Conservation (phyloP, 2,329 filamentous ascomycete species). For the Penicillium sp. region DNA sequence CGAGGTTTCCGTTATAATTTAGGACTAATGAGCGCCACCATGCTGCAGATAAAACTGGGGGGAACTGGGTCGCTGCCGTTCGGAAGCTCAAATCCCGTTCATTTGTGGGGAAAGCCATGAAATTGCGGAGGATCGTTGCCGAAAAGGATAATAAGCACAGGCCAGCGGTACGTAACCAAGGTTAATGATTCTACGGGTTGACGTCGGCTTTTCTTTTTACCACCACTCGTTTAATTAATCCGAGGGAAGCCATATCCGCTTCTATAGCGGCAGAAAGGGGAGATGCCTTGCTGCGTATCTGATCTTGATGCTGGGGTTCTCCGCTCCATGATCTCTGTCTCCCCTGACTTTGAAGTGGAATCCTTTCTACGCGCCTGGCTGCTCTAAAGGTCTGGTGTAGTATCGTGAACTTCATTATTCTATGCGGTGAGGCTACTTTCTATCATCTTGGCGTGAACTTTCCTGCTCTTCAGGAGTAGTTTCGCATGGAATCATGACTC, state of each 20-base stretch:
- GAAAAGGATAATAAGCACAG: conserved; percentile 1
- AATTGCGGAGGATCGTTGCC: conserved; percentile 1
- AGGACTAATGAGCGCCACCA: not conserved
- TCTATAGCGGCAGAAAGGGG: not conserved
- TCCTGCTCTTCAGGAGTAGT: no score
- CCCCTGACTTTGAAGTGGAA: no score
- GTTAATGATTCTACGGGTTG: not conserved
- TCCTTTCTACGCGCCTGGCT: no score
- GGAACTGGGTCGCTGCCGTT: no score
- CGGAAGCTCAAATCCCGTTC: not conserved
- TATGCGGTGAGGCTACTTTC: no score
- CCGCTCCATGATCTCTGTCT: no score
- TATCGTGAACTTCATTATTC: no score
- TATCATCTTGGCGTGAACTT: no score
- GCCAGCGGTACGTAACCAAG: not conserved
- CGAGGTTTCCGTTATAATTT: not conserved
- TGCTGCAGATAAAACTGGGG: not conserved
- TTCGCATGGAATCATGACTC: no score
- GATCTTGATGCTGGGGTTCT: not conserved
- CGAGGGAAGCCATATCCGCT: not conserved
- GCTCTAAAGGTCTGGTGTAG: no score
- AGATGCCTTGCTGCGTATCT: not conserved
- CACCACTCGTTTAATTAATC: conserved; percentile 13
- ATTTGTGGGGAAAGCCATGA: not conserved
- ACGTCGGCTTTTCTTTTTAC: conserved; percentile 15